Evolutionary conservation across 2,329 filamentous ascomycete genomes (phyloP).

Genomic region (Aspergillus flavus): DNA sequence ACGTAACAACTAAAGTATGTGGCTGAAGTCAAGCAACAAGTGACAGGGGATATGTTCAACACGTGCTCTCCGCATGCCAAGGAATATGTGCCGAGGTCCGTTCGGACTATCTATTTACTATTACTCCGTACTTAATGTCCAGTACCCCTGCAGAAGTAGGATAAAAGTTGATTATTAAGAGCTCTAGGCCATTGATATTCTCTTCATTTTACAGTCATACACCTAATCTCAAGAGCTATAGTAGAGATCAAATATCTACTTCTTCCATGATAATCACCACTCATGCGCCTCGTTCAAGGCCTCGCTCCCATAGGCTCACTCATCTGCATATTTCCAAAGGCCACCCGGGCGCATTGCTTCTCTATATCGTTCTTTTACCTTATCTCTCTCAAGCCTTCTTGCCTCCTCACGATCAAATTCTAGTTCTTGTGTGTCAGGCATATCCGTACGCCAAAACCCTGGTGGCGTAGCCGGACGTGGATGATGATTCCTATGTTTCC

Average conservation of each 20-base stretch:
- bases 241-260: neutral
- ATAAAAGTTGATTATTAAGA: neutral
- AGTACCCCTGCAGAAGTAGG: too few species aligned
- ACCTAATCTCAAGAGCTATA: neutral
- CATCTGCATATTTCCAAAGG: constrained; percentile 80
- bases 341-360: constrained; percentile 80
- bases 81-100: constrained; percentile 16
- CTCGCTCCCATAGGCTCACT: constrained; percentile 46
- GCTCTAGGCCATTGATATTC: neutral
- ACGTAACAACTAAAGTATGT: neutral
- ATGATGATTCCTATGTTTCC: constrained; percentile 76
- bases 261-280: neutral
- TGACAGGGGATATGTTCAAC: constrained; percentile 12
- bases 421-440: constrained; percentile 83
- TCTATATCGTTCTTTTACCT: constrained; percentile 72
- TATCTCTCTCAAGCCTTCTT: constrained; percentile 62
- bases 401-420: constrained; percentile 67
- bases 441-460: constrained; percentile 88
- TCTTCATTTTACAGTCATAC: neutral
- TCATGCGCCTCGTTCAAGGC: neutral
- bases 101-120: neutral
- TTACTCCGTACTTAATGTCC: too few species aligned
- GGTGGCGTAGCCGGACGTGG: constrained; percentile 73
- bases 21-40: neutral
- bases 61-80: constrained; percentile 34